A percentile compares a stretch with the other conserved stretches of the same genome.
Conservation (phyloP, 2,329 filamentous ascomycete genomes). For the Cercospora sp. region DNA sequence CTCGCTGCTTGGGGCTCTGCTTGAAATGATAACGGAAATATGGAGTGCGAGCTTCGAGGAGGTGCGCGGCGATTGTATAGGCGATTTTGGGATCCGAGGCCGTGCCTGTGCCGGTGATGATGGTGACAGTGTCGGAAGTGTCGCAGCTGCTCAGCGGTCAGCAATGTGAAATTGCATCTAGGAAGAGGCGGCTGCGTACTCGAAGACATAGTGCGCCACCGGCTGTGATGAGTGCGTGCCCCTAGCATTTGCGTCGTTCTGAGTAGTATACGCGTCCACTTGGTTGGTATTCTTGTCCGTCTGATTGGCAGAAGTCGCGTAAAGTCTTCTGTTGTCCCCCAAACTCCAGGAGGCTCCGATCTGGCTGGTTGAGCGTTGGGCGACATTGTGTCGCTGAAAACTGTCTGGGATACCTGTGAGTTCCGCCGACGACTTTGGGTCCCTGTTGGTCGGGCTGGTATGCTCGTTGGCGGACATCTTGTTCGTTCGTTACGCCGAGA, state of each 20-base stretch:
- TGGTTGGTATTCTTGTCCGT: neutral
- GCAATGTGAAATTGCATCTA: neutral
- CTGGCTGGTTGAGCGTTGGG: neutral
- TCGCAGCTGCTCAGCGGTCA: neutral
- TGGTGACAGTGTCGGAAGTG: neutral
- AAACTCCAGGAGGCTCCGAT: neutral
- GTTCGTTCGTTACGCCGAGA: neutral
- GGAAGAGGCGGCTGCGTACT: neutral
- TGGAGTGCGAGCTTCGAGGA: neutral
- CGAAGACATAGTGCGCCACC: neutral
- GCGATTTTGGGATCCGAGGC: neutral
- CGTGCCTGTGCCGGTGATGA: slow-evolving; percentile 1
- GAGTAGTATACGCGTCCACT: neutral
- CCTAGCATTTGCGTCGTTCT: neutral
- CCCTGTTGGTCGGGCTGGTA: neutral
- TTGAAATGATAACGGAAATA: neutral
- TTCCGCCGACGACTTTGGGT: neutral
- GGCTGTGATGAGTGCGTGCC: neutral
- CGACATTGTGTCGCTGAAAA: neutral
- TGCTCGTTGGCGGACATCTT: neutral
- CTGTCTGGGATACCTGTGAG: neutral
- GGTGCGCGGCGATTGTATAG: neutral
- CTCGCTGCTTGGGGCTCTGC: neutral
- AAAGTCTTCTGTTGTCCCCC: neutral
- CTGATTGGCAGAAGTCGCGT: neutral